Conservation (phyloP, 495 filamentous ascomycete species). For the Saxispiralis lemnorum region DNA sequence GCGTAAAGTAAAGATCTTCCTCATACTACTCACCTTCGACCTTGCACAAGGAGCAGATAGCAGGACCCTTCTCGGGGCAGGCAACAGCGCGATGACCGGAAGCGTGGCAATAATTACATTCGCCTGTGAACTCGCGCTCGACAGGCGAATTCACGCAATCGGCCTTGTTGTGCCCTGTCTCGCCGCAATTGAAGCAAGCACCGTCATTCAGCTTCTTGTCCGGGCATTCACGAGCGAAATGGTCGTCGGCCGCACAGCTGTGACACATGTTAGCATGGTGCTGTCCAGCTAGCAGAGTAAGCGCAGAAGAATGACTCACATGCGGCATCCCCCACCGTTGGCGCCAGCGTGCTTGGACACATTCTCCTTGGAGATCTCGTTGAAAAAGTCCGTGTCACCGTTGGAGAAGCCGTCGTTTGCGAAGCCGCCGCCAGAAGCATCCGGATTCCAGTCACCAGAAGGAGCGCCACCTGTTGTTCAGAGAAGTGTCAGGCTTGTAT, state of each 20-base stretch:
- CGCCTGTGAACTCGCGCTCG: constrained; percentile 38
- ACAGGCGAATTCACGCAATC: constrained; percentile 50
- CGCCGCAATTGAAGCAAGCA: constrained; percentile 65
- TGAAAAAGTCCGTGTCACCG: constrained; percentile 8
- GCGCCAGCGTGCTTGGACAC: constrained; percentile 9
- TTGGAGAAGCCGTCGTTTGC: background rate
- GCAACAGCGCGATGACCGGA: constrained; percentile 48
- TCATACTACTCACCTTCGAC: constrained; percentile 40
- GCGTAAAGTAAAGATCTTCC: no score
- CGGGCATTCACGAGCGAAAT: constrained; percentile 43
- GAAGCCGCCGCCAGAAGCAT: constrained; percentile 3
- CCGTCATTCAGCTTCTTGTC: constrained; percentile 30
- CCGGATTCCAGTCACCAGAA: constrained; percentile 5
- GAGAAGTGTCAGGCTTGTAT: background rate
- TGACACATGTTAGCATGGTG: constrained; percentile 4
- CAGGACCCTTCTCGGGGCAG: constrained; percentile 49
- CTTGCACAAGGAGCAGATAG: constrained; percentile 59
- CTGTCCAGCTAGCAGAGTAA: background rate
- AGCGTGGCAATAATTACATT: constrained; percentile 55
- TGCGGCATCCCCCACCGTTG: constrained; percentile 19
- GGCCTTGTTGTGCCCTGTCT: constrained; percentile 49
- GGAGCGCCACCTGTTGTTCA: no score
- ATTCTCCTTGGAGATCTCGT: constrained; percentile 4
- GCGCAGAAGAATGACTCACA: no score
- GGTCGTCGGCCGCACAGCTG: constrained; percentile 37